Percentiles rank a stretch among this genome's conserved stretches.
Evolutionary conservation across 495 filamentous ascomycete genomes (phyloP).

Genomic region (Penicillium atrosanguineum): DNA sequence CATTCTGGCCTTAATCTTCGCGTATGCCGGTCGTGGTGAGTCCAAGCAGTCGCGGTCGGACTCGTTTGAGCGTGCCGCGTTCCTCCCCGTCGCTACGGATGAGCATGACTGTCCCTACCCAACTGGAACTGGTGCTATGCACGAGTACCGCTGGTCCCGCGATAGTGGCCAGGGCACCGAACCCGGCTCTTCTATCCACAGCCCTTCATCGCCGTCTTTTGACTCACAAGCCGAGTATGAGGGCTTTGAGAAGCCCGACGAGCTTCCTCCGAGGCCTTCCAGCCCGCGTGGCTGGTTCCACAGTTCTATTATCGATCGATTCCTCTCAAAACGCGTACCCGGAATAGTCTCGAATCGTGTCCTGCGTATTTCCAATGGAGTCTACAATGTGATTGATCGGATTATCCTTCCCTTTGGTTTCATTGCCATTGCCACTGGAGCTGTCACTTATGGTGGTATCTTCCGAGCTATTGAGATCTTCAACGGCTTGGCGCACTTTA

Average conservation of each 20-base stretch:
- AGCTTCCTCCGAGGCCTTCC: constrained; percentile 29
- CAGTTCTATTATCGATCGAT: constrained; percentile 45
- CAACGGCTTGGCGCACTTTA: constrained; percentile 87
- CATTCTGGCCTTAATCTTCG: constrained; percentile 61
- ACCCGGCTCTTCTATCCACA: constrained; percentile 63
- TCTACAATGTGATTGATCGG: constrained; percentile 61
- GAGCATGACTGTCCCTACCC: constrained; percentile 57
- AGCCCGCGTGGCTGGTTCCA: constrained; percentile 45
- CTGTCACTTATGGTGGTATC: constrained; percentile 67
- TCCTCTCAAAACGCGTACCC: constrained; percentile 47
- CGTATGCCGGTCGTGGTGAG: constrained; percentile 42
- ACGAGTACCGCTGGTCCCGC: constrained; percentile 65
- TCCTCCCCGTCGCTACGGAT: constrained; percentile 68
- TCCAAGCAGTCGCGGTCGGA: constrained; percentile 18
- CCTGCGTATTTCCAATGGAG: constrained; percentile 53
- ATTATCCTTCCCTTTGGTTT: constrained; percentile 65
- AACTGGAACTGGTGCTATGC: constrained; percentile 32
- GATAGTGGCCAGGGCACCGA: constrained; percentile 92
- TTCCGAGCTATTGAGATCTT: constrained; percentile 65
- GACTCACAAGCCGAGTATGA: constrained; percentile 54
- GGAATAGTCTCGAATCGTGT: constrained; percentile 59
- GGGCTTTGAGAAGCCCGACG: constrained; percentile 52
- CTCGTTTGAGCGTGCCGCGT: constrained; percentile 45
- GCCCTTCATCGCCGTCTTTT: constrained; percentile 56
- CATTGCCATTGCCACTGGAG: constrained; percentile 59